Evolutionary conservation across 163 green algal genomes (phyloP).

Genomic region (Picocystis sp.): DNA sequence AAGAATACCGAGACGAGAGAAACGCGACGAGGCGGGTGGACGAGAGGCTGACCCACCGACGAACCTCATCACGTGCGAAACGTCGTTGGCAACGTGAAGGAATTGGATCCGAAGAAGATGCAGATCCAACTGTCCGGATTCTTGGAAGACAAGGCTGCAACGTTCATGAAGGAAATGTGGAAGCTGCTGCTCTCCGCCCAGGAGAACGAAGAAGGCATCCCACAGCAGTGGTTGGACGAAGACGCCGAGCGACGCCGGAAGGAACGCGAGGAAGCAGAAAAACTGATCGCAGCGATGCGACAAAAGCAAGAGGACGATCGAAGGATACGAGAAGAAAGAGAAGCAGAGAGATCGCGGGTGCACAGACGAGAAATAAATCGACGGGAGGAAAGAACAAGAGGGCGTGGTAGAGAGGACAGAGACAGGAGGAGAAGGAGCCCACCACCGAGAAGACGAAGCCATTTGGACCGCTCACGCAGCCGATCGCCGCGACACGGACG

Average conservation of each 20-base stretch:
- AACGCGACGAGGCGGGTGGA: not conserved
- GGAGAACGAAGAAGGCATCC: constrained; percentile 55
- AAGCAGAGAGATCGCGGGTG: no score
- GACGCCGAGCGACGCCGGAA: constrained; percentile 43
- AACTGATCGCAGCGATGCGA: no score
- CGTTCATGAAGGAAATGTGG: constrained; percentile 97
- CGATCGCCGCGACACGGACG: no score
- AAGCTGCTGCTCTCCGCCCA: constrained; percentile 59
- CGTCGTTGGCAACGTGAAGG: constrained; percentile 10
- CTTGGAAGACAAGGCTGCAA: constrained; percentile 81
- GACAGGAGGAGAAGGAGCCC: no score
- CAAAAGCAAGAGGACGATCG: no score
- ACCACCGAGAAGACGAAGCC: no score
- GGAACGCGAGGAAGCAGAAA: constrained; percentile 27
- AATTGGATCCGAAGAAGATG: constrained; percentile 51
- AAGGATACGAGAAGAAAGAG: no score
- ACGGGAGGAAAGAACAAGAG: no score
- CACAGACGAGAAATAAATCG: no score
- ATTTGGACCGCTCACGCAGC: no score
- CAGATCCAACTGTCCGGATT: constrained; percentile 82
- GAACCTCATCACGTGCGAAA: not conserved
- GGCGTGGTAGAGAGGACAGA: no score
- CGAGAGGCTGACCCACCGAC: not conserved
- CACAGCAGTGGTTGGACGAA: constrained; percentile 76
- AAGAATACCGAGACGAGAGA: constrained; percentile 8